Evolutionary conservation across 306 rosid species (phyloP).

Genomic region (Trichosanthes cucumerina): DNA sequence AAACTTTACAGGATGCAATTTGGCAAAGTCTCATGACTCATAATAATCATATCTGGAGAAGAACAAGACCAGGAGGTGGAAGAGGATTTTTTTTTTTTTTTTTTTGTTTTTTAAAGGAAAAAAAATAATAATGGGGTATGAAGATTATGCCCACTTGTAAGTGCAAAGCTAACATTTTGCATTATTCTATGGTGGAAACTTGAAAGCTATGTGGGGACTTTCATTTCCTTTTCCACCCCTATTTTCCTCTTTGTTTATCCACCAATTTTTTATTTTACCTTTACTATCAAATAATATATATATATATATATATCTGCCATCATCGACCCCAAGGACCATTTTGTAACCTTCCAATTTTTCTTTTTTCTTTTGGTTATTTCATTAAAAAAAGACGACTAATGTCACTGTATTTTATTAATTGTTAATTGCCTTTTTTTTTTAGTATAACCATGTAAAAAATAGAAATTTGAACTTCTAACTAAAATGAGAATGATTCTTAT

Average conservation of each 20-base stretch:
- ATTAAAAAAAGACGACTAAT: neutral
- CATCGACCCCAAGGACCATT: neutral
- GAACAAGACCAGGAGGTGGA: neutral
- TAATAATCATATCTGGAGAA: neutral
- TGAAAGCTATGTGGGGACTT: conserved; percentile 24
- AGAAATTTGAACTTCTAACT: too few relatives aligned
- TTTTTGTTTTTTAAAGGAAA: too few relatives aligned
- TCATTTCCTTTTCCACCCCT: conserved; percentile 26
- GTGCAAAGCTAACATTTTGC: conserved; percentile 24
- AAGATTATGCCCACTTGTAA: conserved; percentile 22
- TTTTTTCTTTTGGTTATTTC: neutral
- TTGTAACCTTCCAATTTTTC: neutral
- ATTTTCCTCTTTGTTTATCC: conserved; percentile 8
- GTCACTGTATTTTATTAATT: too few relatives aligned
- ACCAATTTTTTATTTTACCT: neutral
- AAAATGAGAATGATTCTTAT: too few relatives aligned
- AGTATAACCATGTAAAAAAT: too few relatives aligned
- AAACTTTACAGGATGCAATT: conserved; percentile 32
- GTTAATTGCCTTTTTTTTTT: too few relatives aligned
- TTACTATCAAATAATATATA: neutral
- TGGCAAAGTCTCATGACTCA: neutral
- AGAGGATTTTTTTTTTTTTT: neutral
- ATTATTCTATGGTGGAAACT: conserved; percentile 36
- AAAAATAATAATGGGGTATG: conserved; percentile 18
- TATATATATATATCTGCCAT: neutral